Evolutionary conservation across 2,329 filamentous ascomycete species (phyloP).

Genomic region (Tolypocladium paradoxum): DNA sequence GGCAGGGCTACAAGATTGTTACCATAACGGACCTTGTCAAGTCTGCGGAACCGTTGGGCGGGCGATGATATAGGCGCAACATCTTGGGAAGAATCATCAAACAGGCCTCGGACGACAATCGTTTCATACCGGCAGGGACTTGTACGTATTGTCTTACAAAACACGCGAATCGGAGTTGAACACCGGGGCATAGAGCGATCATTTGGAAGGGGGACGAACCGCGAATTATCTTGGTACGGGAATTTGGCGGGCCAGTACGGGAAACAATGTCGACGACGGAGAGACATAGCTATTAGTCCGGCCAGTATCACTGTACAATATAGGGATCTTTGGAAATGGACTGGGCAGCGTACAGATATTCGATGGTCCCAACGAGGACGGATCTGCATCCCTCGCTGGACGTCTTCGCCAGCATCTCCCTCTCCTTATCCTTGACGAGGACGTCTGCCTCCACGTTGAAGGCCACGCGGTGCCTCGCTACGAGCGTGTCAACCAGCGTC

Average conservation of each 20-base stretch:
- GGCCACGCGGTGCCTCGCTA: too few relatives aligned
- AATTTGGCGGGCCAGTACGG: not conserved
- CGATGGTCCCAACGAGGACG: not conserved
- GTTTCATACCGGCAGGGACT: not conserved
- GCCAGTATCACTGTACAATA: not conserved
- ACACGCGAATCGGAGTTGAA: not conserved
- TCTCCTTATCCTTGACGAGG: too few relatives aligned
- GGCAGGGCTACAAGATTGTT: constrained; percentile 59
- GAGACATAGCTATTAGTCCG: not conserved
- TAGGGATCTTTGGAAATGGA: not conserved
- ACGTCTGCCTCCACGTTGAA: too few relatives aligned
- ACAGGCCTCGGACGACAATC: not conserved
- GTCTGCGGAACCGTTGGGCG: constrained; percentile 16
- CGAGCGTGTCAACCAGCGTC: too few relatives aligned
- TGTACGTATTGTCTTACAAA: not conserved
- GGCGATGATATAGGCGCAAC: constrained; percentile 5
- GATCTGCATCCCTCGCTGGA: not conserved
- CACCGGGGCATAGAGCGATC: not conserved
- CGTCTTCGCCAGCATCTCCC: too few relatives aligned
- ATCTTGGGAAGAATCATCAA: not conserved
- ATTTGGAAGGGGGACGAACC: not conserved
- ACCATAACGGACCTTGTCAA: constrained; percentile 58
- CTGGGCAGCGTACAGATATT: not conserved
- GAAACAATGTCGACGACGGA: not conserved
- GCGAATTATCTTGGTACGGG: not conserved